Evolutionary conservation across 2,329 filamentous ascomycete species (phyloP).

Genomic region (Xylariaceae sp.): DNA sequence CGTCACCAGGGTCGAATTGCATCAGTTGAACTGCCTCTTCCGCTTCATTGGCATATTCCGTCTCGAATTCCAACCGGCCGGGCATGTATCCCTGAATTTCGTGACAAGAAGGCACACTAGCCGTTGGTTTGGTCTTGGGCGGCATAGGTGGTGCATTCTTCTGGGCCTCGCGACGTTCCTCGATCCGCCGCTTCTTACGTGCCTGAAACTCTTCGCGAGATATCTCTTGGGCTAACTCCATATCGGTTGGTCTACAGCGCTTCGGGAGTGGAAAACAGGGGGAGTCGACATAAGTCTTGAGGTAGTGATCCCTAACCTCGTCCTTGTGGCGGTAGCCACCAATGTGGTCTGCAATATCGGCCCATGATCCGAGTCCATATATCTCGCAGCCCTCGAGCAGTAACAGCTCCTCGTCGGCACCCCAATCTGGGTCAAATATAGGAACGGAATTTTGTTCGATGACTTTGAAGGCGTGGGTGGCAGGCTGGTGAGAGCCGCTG

Average conservation of each 20-base stretch:
- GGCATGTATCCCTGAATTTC: slow-evolving; percentile 99
- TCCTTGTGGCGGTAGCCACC: slow-evolving; percentile 93
- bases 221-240: slow-evolving; percentile 74
- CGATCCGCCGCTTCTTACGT: slow-evolving; percentile 89
- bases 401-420: slow-evolving; percentile 93
- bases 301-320: slow-evolving; percentile 93
- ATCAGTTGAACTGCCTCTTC: slow-evolving; percentile 98
- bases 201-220: slow-evolving; percentile 92
- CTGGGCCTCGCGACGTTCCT: slow-evolving; percentile 83
- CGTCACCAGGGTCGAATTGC: slow-evolving; percentile 96
- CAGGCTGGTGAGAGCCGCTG: slow-evolving; percentile 83
- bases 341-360: slow-evolving; percentile 97
- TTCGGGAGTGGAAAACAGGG: slow-evolving; percentile 83
- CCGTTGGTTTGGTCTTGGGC: slow-evolving; percentile 93
- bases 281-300: slow-evolving; percentile 83
- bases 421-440: slow-evolving; percentile 94
- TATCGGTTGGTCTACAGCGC: slow-evolving; percentile 81
- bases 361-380: slow-evolving; percentile 95
- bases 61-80: slow-evolving; percentile 94
- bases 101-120: slow-evolving; percentile 92
- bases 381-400: slow-evolving; percentile 93
- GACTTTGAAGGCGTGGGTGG: slow-evolving; percentile 85
- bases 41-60: slow-evolving; percentile 95
- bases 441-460: slow-evolving; percentile 99
- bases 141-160: slow-evolving; percentile 82